Base-by-base conservation (phyloP, 2,329 filamentous ascomycete species). In the Lasiodiplodia hormozganensis region DNA sequence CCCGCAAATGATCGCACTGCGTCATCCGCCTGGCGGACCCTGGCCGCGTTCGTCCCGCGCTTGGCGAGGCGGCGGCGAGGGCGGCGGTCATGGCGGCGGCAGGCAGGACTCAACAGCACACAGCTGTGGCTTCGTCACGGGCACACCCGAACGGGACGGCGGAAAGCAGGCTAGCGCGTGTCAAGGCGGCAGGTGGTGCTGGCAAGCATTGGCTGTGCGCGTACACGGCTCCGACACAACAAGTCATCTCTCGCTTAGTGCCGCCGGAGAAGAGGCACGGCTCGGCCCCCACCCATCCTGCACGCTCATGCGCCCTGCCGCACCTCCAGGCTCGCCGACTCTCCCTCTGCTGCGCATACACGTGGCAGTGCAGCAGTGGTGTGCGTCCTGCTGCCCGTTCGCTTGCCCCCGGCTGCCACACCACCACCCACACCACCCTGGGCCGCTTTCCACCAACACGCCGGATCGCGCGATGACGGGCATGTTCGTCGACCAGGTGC, bases 341-440 rank as follows among this genome's bases (percentile, higher is more conserved):
- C 52, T 54, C 16, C 25, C 52, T 54, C 60, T 65, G 53, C 56
- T 47, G 49, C 49, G 57, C 62, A 67, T 69, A 70, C 69, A 70
- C 69, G 69, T 70, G 66, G 69, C 69, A 70, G 49, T 57, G 69
- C 69, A 66, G 40, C 40, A 67, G 64, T 69, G 68, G 68, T 47
- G 21, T 34, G 56, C 34, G 36, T 5, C n/a, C 40, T 28, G 56
- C 56, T 21, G 52, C 34, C 54, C 31, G 54, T 38, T 23, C 56
- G 56, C 40, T 58, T 69, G 52, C 40, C 12, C 56, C 60, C 56
- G 43, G 67, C 43, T 43, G 31, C 25, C 67, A 53, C 49, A 47
- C 67, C 31, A 34, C 28, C 40, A n/a, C 38, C 25, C 60, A 51
- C 60, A 65, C 60, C 40, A 49, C 40, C 11, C 31, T 10, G n/a